Conservation (phyloP, 2,329 filamentous ascomycete species). For the Ceratocystis ficicola region DNA sequence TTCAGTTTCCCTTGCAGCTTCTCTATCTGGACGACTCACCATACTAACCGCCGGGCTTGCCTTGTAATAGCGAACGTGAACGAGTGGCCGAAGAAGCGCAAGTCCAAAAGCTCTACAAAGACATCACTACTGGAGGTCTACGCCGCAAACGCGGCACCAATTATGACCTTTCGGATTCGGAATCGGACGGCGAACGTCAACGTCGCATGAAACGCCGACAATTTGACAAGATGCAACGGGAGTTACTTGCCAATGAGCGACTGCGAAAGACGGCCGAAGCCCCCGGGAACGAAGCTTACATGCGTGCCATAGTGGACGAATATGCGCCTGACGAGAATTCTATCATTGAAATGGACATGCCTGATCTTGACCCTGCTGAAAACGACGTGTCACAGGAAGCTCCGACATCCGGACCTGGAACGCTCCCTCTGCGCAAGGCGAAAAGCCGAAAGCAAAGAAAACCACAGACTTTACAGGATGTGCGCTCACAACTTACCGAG, state of each 20-base stretch:
- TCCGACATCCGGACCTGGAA: not conserved
- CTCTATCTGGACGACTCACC: too few species aligned
- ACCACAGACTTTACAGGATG: conserved; percentile 38
- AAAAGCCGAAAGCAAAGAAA: conserved; percentile 21
- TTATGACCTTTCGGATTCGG: conserved; percentile 78
- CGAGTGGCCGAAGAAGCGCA: conserved; percentile 72
- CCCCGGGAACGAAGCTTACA: conserved; percentile 78
- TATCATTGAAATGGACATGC: conserved; percentile 45
- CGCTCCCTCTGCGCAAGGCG: conserved; percentile 15
- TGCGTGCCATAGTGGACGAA: conserved; percentile 76
- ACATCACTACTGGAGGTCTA: conserved; percentile 79
- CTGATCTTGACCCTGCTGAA: conserved; percentile 9
- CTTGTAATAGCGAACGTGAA: conserved; percentile 53
- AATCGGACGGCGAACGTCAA: conserved; percentile 69
- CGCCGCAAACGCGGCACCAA: conserved; percentile 72
- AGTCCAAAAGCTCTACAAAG: conserved; percentile 82
- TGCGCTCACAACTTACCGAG: conserved; percentile 71
- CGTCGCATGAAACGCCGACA: conserved; percentile 74
- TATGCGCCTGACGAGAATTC: conserved; percentile 65
- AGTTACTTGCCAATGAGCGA: conserved; percentile 75
- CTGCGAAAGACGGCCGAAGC: conserved; percentile 83
- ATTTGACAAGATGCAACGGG: conserved; percentile 83
- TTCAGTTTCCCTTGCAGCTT: too few species aligned
- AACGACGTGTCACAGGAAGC: conserved; percentile 29
- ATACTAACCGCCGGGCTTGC: too few species aligned